These are phyloP conservation scores for Eucalyptus albens DNA, from an alignment of 345 rosid genomes.

Conservation along the genomic window DNA sequence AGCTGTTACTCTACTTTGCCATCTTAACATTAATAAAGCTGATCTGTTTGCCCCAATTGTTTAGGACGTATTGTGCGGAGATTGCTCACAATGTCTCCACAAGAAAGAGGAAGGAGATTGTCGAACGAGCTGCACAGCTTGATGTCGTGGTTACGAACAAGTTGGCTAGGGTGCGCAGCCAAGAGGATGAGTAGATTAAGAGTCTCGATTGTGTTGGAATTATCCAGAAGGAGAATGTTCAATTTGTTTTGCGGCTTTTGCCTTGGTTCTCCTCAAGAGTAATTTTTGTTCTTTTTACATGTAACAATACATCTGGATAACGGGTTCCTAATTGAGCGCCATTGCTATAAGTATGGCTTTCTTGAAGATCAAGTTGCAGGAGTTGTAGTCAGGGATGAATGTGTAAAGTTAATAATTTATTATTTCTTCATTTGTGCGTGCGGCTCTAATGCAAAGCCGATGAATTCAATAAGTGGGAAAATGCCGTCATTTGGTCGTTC, in stretches of 20 bases:
- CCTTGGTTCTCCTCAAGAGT: not conserved
- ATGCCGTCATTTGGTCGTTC: not conserved
- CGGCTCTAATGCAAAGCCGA: not conserved
- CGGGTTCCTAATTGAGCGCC: not conserved
- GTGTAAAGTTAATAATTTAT: not conserved
- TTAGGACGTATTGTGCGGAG: slow-evolving; percentile 78
- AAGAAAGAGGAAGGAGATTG: slow-evolving; percentile 71
- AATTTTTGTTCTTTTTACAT: not conserved
- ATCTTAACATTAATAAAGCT: not conserved
- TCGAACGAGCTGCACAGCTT: slow-evolving; percentile 76
- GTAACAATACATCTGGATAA: not conserved
- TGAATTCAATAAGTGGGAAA: not conserved
- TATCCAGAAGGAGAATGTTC: not conserved
- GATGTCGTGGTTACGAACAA: slow-evolving; percentile 64
- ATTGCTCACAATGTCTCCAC: slow-evolving; percentile 81
- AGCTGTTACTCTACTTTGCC: not conserved
- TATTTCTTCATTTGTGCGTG: not conserved
- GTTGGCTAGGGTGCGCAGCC: slow-evolving; percentile 69
- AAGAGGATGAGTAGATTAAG: slow-evolving; percentile 56
- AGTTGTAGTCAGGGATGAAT: not conserved
- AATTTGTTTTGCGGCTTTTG: not conserved
- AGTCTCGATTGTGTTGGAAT: not conserved
- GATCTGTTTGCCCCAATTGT: not conserved
- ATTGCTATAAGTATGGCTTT: not conserved
- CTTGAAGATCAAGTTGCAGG: not conserved